These are phyloP conservation scores for Verticillium zaregamsianum DNA, from an alignment of 2,329 filamentous ascomycete species.

Conservation along the genomic window DNA sequence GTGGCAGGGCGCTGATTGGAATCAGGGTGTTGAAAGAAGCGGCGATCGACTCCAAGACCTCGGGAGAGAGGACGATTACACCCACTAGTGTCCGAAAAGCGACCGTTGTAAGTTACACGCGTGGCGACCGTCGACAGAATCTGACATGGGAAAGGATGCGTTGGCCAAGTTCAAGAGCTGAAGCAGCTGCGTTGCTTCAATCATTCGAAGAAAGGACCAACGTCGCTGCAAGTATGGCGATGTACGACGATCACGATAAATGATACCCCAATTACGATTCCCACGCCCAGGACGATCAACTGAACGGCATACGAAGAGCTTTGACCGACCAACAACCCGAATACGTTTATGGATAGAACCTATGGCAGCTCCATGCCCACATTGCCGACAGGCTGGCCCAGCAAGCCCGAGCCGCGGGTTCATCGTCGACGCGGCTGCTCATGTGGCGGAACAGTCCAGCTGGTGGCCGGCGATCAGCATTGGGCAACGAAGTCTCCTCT, in stretches of 20 bases:
- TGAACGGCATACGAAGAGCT: no score
- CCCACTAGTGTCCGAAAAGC: slow-evolving; percentile 74
- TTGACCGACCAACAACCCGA: no score
- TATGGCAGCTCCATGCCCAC: no score
- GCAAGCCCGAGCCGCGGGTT: no score
- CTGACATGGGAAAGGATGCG: slow-evolving; percentile 44
- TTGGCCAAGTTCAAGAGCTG: slow-evolving; percentile 63
- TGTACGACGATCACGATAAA: neutral
- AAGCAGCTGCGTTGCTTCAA: neutral
- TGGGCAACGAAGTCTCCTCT: no score
- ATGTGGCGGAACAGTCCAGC: no score
- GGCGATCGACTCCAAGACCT: slow-evolving; percentile 68
- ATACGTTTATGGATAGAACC: no score
- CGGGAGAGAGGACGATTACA: slow-evolving; percentile 70
- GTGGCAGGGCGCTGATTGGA: neutral
- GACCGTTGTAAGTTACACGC: slow-evolving; percentile 55
- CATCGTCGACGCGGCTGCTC: no score
- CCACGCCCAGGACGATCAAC: no score
- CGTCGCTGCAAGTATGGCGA: neutral
- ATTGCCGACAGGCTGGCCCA: no score
- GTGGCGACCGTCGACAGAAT: neutral
- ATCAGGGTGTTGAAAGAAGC: slow-evolving; percentile 74
- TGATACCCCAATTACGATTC: no score
- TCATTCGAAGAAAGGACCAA: neutral
- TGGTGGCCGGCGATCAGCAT: no score